Evolutionary conservation across 75 land plant species (phyloP).

Genomic region (Picea sitchensis): DNA sequence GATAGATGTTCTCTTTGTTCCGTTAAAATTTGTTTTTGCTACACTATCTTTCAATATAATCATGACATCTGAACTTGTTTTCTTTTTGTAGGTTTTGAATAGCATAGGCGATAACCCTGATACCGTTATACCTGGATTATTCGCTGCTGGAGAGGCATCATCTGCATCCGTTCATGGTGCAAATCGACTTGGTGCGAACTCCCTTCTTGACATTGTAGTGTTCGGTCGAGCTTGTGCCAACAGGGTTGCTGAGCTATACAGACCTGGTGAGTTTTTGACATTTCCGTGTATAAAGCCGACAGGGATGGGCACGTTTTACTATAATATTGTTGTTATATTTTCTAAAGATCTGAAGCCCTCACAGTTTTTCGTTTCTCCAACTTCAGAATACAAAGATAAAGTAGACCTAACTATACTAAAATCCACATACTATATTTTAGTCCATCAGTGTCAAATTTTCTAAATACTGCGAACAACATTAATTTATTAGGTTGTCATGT

Average conservation of each 20-base stretch:
- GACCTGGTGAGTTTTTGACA: slow-evolving; percentile 55
- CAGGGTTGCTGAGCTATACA: slow-evolving; percentile 79
- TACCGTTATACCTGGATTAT: slow-evolving; percentile 87
- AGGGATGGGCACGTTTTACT: not conserved
- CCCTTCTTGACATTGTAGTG: slow-evolving; percentile 96
- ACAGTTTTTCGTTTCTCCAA: not conserved
- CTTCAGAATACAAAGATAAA: not conserved
- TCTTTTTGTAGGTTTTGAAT: slow-evolving; percentile 58
- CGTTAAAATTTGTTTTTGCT: not conserved
- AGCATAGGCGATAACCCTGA: slow-evolving; percentile 89
- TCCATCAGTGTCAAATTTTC: not conserved
- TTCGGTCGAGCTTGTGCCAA: slow-evolving; percentile 99
- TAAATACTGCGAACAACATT: not conserved
- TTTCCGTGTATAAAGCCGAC: not conserved
- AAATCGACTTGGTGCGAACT: slow-evolving; percentile 97
- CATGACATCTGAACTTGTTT: not conserved
- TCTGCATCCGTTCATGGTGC: slow-evolving; percentile 99
- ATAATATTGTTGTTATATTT: not conserved
- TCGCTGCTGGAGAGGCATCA: slow-evolving; percentile 99
- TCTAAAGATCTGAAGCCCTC: not conserved
- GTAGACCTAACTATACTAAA: not conserved
- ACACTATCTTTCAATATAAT: not conserved
- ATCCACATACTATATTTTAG: not conserved
- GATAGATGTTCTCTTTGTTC: not conserved
- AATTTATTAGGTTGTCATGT: not conserved